Percentiles rank a stretch among this genome's conserved stretches.
Conservation (phyloP, 1,284 basidiomycete species). For the Trichosporon ovoides region DNA sequence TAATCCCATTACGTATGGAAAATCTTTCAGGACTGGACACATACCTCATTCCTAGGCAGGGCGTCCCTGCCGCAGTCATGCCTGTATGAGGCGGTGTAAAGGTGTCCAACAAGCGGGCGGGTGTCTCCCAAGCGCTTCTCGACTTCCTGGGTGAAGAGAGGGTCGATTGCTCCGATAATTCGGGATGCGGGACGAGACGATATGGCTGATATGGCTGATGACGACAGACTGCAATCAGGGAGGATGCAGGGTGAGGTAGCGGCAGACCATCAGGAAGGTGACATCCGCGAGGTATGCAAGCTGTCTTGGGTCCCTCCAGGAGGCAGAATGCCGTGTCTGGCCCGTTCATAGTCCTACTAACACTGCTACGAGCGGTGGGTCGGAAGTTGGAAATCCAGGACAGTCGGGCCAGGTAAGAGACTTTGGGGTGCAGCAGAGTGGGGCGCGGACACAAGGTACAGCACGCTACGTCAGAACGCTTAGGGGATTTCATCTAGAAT, state of each 20-base stretch:
- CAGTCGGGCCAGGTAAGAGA: too few species aligned
- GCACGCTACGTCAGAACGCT: not conserved
- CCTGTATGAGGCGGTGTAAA: too few species aligned
- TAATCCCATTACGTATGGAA: too few species aligned
- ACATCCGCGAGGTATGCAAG: not conserved
- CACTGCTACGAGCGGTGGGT: not conserved
- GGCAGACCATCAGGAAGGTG: not conserved
- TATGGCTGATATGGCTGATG: constrained; percentile 5
- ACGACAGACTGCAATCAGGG: constrained; percentile 2
- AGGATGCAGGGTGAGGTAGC: not conserved
- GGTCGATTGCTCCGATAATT: not conserved
- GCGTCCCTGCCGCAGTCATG: too few species aligned
- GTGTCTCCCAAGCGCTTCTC: too few species aligned
- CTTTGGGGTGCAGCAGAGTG: constrained; percentile 4
- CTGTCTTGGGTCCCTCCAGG: too few species aligned
- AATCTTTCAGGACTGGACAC: too few species aligned
- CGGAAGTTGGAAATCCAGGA: not conserved
- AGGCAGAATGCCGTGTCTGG: not conserved
- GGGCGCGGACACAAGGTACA: not conserved
- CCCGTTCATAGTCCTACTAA: too few species aligned
- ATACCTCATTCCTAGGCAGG: too few species aligned
- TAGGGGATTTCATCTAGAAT: not conserved
- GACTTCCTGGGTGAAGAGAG: not conserved
- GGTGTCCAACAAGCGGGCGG: too few species aligned
- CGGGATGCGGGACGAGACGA: constrained; percentile 2